A percentile compares a stretch with the other conserved stretches of the same genome.
These are phyloP conservation scores for Circinella minor DNA, from an alignment of 371 early-diverging fungal genomes.

Conservation along the genomic window DNA sequence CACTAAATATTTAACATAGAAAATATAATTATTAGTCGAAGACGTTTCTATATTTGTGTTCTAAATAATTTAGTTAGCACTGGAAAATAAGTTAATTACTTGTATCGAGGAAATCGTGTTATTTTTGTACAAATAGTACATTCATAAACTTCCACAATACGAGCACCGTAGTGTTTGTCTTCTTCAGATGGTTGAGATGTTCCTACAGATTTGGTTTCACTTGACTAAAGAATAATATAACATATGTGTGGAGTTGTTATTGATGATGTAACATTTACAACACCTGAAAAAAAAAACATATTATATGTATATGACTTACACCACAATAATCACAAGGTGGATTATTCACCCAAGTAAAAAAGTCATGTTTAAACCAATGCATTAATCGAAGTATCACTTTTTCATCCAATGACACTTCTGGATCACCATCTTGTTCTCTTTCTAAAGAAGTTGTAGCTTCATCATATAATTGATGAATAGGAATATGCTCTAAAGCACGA, in stretches of 20 bases:
- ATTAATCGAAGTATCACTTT: constrained; percentile 44
- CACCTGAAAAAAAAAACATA: no score
- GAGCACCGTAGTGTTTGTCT: constrained; percentile 60
- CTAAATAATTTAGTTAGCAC: neutral
- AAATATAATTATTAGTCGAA: no score
- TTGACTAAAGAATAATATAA: constrained; percentile 23
- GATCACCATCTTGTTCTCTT: constrained; percentile 7
- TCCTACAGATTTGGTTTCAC: constrained; percentile 35
- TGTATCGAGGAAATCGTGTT: constrained; percentile 77
- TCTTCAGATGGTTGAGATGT: constrained; percentile 44
- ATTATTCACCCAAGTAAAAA: constrained; percentile 72
- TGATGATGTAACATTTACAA: neutral
- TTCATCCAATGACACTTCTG: constrained; percentile 32
- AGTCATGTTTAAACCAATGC: constrained; percentile 68
- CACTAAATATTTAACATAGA: constrained; percentile 26
- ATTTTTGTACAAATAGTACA: constrained; percentile 50
- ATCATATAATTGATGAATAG: constrained; percentile 54
- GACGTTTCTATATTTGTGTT: no score
- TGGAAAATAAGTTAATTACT: constrained; percentile 31
- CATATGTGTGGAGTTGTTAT: neutral
- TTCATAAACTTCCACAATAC: constrained; percentile 59
- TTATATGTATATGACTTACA: constrained; percentile 22
- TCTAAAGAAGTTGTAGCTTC: constrained; percentile 28
- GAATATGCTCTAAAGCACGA: constrained; percentile 48
- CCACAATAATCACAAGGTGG: constrained; percentile 61